Evolutionary conservation across 2,329 filamentous ascomycete genomes (phyloP), one percentile per base, ranked within the genome.

Genomic region (Pseudogymnoascus sp.): DNA sequence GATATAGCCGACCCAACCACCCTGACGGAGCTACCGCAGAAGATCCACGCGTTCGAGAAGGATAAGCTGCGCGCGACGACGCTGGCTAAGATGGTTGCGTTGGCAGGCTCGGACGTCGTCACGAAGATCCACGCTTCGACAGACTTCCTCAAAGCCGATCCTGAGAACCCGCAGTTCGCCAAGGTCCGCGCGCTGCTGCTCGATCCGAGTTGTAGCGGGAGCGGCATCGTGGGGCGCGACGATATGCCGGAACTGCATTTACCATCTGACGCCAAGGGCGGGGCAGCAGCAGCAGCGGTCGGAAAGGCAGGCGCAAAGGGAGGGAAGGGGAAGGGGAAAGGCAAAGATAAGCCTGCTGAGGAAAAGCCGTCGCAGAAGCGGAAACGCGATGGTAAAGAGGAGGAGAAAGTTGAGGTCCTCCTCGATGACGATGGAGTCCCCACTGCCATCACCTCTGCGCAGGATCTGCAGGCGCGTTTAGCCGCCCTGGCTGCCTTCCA

Each of bases 151-250:
- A 86, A 85, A 61, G 81, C 91, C 4, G 83, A 93, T 64, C 90
- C 92, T 0, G 67, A 75, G 1, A 80, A 83, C 1, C 74, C 78
- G 2, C 79, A 82, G 55, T 93, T 88, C 69, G 76, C 76, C 55
- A 78, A 84, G n/a, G 91, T 97, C n/a, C 84, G 86, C 0, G 89
- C 88, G 6, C 78, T 99, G 41, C 80, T 99, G 0, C 81, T 99
- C 1, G 94, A 99, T 72, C 94, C 94, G 0, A 96, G 91, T 72
- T 99, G 94, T 73, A 97, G 92, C 1, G 94, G 94, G 0, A 97
- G 91, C 72, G 94, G 94, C 0, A 99, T 99, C 62, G 85, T 97
- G 23, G 91, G 92, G 2, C 83, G 94, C 19, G 92, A 97, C 68
- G 90, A 92, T 52, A 83, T 87, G 72, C 86, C 91, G 4, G 76